A percentile compares a stretch with the other conserved stretches of the same genome.
These are phyloP conservation scores for Penicillium macrosclerotiorum DNA, from an alignment of 495 filamentous ascomycete genomes.

Conservation along the genomic window DNA sequence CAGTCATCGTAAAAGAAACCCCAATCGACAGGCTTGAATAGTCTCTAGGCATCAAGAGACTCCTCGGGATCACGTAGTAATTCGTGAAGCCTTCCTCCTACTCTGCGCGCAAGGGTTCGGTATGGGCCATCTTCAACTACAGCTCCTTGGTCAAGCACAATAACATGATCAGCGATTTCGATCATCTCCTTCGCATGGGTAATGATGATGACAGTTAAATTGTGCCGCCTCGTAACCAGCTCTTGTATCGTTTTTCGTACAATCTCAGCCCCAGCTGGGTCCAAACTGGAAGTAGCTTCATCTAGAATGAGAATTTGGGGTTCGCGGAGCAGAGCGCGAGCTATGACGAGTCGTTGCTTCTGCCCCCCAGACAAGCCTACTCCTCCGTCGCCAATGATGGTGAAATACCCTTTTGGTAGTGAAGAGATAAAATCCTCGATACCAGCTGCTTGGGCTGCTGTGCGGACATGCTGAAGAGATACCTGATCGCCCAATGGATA, in stretches of 20 bases:
- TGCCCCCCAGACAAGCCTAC: conserved; percentile 78
- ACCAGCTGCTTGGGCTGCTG: conserved; percentile 64
- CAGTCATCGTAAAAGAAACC: too few species aligned
- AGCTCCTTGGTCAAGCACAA: conserved; percentile 66
- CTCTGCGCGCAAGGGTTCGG: conserved; percentile 44
- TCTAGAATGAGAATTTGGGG: conserved; percentile 78
- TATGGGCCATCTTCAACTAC: conserved; percentile 68
- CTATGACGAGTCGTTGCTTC: conserved; percentile 77
- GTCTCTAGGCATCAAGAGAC: not conserved
- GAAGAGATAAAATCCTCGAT: conserved; percentile 78
- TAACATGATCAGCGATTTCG: conserved; percentile 65
- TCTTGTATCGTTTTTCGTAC: conserved; percentile 62
- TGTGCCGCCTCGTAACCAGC: conserved; percentile 33
- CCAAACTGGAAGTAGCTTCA: conserved; percentile 82
- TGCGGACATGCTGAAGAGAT: conserved; percentile 39
- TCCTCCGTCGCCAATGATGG: conserved; percentile 75
- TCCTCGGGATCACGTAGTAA: conserved; percentile 28
- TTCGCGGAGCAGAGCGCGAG: conserved; percentile 68
- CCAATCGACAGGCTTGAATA: too few species aligned
- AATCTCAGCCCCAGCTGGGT: conserved; percentile 63
- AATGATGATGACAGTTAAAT: conserved; percentile 61
- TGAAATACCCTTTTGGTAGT: conserved; percentile 73
- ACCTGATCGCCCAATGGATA: conserved; percentile 61
- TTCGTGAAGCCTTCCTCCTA: conserved; percentile 39
- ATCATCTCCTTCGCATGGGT: conserved; percentile 86